Conservation (phyloP, 192 early-diverging fungal species). For the Coemansia sp. region DNA sequence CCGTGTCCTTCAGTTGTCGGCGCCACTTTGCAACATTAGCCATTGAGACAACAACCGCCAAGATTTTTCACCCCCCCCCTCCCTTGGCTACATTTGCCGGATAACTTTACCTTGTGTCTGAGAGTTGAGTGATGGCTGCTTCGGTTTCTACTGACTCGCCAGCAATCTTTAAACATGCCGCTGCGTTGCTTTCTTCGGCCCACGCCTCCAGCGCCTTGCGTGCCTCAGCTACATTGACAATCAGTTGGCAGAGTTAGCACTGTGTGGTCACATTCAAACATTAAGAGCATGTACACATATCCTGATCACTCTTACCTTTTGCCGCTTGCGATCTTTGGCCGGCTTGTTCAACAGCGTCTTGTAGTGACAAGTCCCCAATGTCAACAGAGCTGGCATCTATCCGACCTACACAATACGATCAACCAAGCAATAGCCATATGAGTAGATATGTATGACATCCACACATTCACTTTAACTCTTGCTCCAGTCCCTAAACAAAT, state of each 20-base stretch:
- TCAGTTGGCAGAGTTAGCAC: background rate
- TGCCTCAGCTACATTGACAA: slow-evolving; percentile 4
- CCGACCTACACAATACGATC: background rate
- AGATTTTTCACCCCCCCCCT: background rate
- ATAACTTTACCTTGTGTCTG: slow-evolving; percentile 33
- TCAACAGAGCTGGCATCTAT: background rate
- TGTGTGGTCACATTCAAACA: no score
- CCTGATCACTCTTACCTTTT: background rate
- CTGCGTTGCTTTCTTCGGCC: slow-evolving; percentile 14
- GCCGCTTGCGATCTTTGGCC: background rate
- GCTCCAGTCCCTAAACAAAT: background rate
- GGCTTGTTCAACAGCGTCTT: background rate
- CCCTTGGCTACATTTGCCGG: background rate
- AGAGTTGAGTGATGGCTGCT: slow-evolving; percentile 25
- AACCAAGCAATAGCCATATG: background rate
- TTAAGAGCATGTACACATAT: background rate
- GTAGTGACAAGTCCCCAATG: background rate
- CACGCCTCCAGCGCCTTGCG: slow-evolving; percentile 22
- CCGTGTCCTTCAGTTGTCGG: slow-evolving; percentile 8
- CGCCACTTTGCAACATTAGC: background rate
- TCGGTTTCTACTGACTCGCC: slow-evolving; percentile 24
- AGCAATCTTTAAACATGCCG: slow-evolving; percentile 9
- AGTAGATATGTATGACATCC: background rate
- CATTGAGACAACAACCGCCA: slow-evolving; percentile 5
- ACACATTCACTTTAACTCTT: background rate